Evolutionary conservation across 192 early-diverging fungal genomes (phyloP).

Genomic region (Phycomyces nitens): DNA sequence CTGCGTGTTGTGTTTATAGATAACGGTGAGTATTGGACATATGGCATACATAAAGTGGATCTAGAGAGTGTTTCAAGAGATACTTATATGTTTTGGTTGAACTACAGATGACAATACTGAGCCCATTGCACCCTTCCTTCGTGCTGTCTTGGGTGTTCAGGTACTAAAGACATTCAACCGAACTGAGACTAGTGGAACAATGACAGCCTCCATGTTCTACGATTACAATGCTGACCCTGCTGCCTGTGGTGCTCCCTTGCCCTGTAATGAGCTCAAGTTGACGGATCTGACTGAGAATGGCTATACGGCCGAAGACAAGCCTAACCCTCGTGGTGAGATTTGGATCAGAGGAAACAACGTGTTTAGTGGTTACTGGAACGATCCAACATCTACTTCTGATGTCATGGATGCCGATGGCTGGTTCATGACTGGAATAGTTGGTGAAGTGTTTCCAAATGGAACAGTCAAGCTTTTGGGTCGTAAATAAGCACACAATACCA

Average conservation of each 20-base stretch:
- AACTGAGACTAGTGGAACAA: conserved; percentile 33
- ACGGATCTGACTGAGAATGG: conserved; percentile 73
- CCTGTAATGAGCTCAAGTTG: conserved; percentile 74
- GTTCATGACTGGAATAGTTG: conserved; percentile 82
- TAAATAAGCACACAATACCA: conserved; percentile 10
- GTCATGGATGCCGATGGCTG: conserved; percentile 80
- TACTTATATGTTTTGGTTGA: background rate
- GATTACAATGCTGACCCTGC: conserved; percentile 46
- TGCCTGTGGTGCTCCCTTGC: conserved; percentile 60
- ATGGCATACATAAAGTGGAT: background rate
- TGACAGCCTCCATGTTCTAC: conserved; percentile 38
- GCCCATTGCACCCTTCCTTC: conserved; percentile 42
- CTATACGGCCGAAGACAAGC: conserved; percentile 65
- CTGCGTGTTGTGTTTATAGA: conserved; percentile 27
- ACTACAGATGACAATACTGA: conserved; percentile 10
- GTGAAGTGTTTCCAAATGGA: conserved; percentile 38
- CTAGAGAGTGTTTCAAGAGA: background rate
- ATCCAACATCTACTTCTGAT: conserved; percentile 65
- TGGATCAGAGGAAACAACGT: conserved; percentile 75
- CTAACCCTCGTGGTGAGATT: conserved; percentile 84
- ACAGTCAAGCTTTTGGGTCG: conserved; percentile 28
- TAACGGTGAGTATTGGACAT: conserved; percentile 25
- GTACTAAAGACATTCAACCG: conserved; percentile 53
- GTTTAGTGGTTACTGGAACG: conserved; percentile 83
- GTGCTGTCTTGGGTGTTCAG: conserved; percentile 58